Conservation (phyloP, 2,329 filamentous ascomycete species). For the Harringtonia lauricola region DNA sequence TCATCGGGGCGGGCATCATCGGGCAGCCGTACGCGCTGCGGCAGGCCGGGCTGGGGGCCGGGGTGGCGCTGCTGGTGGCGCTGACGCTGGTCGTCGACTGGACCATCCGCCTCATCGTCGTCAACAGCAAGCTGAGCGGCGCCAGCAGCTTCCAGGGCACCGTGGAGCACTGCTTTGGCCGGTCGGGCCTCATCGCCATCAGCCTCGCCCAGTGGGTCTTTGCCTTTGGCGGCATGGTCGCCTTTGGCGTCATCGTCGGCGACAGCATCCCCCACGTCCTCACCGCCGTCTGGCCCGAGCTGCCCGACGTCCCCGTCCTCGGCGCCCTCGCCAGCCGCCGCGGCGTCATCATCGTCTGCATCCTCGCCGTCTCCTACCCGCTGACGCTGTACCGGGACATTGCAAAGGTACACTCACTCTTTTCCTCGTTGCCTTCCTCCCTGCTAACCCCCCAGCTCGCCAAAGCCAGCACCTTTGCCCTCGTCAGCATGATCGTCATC, state of each 20-base stretch:
- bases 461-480: conserved; percentile 86
- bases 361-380: conserved; percentile 78
- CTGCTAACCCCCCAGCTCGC: conserved; percentile 51
- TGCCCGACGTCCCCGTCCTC: conserved; percentile 63
- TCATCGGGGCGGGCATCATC: conserved; percentile 70
- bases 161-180: conserved; percentile 90
- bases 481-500: conserved; percentile 89
- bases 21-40: conserved; percentile 92
- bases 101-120: conserved; percentile 94
- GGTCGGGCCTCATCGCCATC: conserved; percentile 78
- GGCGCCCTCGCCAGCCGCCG: conserved; percentile 73
- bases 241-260: conserved; percentile 94
- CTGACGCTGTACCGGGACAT: conserved; percentile 93
- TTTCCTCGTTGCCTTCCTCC: neutral
- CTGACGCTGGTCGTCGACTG: conserved; percentile 86
- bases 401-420: conserved; percentile 58
- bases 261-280: conserved; percentile 93
- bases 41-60: conserved; percentile 78
- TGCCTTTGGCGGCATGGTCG: conserved; percentile 97
- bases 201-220: conserved; percentile 91
- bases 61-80: conserved; percentile 63
- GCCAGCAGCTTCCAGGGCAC: conserved; percentile 92
- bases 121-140: conserved; percentile 94
- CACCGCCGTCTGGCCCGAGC: conserved; percentile 65
- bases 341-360: conserved; percentile 79